These are phyloP conservation scores for Periconia digitata DNA, from an alignment of 2,329 filamentous ascomycete genomes.

Conservation along the genomic window DNA sequence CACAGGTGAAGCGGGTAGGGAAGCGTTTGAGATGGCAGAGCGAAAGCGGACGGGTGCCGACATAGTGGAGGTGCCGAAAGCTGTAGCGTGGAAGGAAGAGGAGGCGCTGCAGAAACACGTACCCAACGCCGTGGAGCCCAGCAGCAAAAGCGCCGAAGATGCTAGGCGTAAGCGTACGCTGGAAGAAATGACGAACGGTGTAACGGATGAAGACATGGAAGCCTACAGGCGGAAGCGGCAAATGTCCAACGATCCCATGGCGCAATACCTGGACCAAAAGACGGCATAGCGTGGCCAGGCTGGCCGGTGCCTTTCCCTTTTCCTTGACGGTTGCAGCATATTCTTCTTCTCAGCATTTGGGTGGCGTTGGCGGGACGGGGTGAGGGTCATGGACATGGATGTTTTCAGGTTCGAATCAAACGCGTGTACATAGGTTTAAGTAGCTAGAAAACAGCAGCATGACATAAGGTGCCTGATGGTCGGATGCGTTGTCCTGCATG, in stretches of 20 bases:
- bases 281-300: conserved; percentile 45
- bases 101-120: conserved; percentile 44
- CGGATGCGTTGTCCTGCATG: conserved; percentile 39
- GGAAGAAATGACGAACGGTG: conserved; percentile 75
- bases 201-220: conserved; percentile 84
- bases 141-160: conserved; percentile 46
- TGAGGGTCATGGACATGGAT: background rate
- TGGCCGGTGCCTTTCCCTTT: conserved; percentile 1
- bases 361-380: conserved; percentile 28
- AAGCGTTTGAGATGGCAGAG: conserved; percentile 77
- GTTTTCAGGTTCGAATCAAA: background rate
- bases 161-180: conserved; percentile 69
- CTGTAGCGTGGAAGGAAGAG: conserved; percentile 48
- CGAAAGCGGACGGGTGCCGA: conserved; percentile 54
- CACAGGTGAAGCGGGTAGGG: conserved; percentile 85
- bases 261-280: conserved; percentile 72
- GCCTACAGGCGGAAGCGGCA: conserved; percentile 76
- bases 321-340: background rate
- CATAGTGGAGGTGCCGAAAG: conserved; percentile 46
- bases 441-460: conserved; percentile 22
- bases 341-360: conserved; percentile 27
- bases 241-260: conserved; percentile 83
- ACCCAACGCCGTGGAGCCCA: conserved; percentile 46
- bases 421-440: conserved; percentile 5
- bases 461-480: conserved; percentile 36